phyloP scores from a whole-genome alignment of 1,284 basidiomycete species.

The Salmacisia buchloeana region DNA sequence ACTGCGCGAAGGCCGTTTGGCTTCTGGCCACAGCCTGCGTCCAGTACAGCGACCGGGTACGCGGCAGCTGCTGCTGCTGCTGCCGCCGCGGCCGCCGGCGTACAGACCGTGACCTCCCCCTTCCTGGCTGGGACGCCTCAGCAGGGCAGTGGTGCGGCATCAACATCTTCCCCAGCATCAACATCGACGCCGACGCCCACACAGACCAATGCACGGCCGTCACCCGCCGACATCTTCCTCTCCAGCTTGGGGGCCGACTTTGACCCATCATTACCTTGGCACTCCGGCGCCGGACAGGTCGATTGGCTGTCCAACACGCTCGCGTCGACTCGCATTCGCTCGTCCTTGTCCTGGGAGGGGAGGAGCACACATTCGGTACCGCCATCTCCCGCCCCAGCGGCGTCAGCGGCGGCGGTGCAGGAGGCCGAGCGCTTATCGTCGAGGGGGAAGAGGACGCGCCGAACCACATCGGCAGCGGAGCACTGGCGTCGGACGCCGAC shows the following conservation, averaged over 20 bases:
- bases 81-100: background rate
- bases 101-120: background rate
- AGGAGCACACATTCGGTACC: too few species aligned
- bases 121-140: background rate
- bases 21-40: background rate
- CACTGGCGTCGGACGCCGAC: background rate
- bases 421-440: background rate
- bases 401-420: background rate
- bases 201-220: background rate
- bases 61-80: background rate
- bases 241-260: background rate
- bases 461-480: background rate
- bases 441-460: background rate
- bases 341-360: background rate
- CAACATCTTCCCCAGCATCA: background rate
- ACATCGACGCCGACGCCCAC: background rate
- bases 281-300: background rate
- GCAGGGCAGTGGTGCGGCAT: background rate
- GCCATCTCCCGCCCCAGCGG: too few species aligned
- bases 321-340: background rate
- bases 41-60: background rate
- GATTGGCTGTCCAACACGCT: slow-evolving; percentile 5
- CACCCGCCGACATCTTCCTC: slow-evolving; percentile 7
- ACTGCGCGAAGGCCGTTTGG: background rate
- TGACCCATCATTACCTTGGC: background rate